These are phyloP conservation scores for Aureobasidium sp. DNA, from an alignment of 2,329 filamentous ascomycete species.

Conservation along the genomic window DNA sequence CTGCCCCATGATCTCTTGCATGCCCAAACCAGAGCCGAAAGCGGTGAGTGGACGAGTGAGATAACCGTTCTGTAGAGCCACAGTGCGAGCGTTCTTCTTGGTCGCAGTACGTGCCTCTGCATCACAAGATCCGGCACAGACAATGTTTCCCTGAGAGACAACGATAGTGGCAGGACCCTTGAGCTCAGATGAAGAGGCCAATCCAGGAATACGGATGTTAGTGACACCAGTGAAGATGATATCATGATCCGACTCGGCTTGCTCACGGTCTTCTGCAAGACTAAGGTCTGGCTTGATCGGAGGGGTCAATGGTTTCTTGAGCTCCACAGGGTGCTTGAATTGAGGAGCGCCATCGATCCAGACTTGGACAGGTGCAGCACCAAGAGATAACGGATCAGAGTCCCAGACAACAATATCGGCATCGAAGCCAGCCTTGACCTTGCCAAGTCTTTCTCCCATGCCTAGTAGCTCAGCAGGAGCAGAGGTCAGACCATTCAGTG, in stretches of 20 bases:
- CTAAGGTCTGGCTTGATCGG: slow-evolving; percentile 37
- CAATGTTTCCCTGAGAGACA: slow-evolving; percentile 47
- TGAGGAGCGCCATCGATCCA: slow-evolving; percentile 43
- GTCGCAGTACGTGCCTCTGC: slow-evolving; percentile 37
- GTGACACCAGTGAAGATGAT: slow-evolving; percentile 53
- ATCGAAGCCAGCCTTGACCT: slow-evolving; percentile 35
- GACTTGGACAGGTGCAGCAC: slow-evolving; percentile 35
- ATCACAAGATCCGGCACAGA: slow-evolving; percentile 50
- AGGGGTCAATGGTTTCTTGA: slow-evolving; percentile 42
- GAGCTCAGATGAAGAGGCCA: slow-evolving; percentile 21
- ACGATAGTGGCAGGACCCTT: slow-evolving; percentile 37
- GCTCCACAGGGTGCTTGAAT: slow-evolving; percentile 44
- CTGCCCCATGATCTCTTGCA: slow-evolving; percentile 58
- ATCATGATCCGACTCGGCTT: slow-evolving; percentile 25
- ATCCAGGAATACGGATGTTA: slow-evolving; percentile 42
- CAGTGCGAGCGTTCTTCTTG: slow-evolving; percentile 29
- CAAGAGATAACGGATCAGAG: slow-evolving; percentile 34
- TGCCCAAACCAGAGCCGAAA: slow-evolving; percentile 53
- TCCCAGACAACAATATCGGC: slow-evolving; percentile 40
- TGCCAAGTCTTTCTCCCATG: slow-evolving; percentile 34
- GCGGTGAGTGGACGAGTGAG: slow-evolving; percentile 55
- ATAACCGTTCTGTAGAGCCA: slow-evolving; percentile 53
- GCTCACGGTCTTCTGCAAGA: slow-evolving; percentile 36
- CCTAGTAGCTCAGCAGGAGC: slow-evolving; percentile 35
- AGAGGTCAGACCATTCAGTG: slow-evolving; percentile 34